Evolutionary conservation across 495 filamentous ascomycete species (phyloP), one percentile per base, ranked within the genome.

Genomic region (Penicillium herquei): DNA sequence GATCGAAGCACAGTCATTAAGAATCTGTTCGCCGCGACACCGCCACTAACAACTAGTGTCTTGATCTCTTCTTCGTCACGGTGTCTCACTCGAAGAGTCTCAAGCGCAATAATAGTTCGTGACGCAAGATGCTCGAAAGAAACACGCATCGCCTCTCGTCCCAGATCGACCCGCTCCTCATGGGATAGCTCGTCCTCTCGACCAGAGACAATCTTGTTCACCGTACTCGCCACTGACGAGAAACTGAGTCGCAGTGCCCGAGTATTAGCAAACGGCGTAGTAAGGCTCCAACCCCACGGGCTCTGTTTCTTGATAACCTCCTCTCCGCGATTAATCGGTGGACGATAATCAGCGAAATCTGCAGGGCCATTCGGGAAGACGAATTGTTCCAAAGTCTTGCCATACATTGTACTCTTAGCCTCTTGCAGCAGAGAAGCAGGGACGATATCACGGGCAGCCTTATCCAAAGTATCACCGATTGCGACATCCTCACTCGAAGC

Each of bases 121-220:
- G 80, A 83, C 0, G 84, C 87, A 34, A 97, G 73, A 70, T 98
- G 94, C 63, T 97, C 91, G 65, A 98, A 98, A n/a, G 84, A 82
- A 13, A 92, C 63, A 16, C 84, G 80, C 89, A 95, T 91, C 0
- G 78, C 68, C 51, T 87, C 85, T 34, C 81, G 79, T 7, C 89
- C 94, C 4, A 97, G 68, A 0, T 68, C 70, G 10, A 76, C 70
- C 2, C 89, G 79, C 62, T 92, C 86, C 6, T 63, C 59, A 3
- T 66, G 49, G 5, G 51, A 57, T 53, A 69, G 64, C 13, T 31
- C 33, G 13, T 35, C 47, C 12, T 65, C 58, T 16, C 39, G 58
- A 21, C 69, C 43, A 10, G 65, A 63, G 39, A 83, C 63, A 11
- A 83, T 68, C 10, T 79, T 69, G 14, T 78, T 75, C 1, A 84